Conservation (phyloP, 2,329 filamentous ascomycete species). For the Massarina eburnea region DNA sequence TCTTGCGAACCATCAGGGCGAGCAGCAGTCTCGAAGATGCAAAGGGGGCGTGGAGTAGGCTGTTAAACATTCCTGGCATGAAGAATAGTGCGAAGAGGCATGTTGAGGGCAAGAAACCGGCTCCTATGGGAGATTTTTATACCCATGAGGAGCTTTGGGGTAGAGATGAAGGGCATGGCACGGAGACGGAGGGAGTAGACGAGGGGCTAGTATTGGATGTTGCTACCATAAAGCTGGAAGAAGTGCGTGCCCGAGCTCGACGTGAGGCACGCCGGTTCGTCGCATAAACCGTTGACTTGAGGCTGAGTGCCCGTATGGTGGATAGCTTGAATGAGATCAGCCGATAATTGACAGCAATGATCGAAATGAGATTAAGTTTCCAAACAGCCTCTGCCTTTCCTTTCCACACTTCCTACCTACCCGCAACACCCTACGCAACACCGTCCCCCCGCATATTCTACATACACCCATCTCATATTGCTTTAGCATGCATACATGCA, state of each 20-base stretch:
- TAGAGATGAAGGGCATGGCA: background rate
- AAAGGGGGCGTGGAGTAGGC: conserved; percentile 33
- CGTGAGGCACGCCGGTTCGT: background rate
- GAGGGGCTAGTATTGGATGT: background rate
- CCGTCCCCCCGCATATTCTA: background rate
- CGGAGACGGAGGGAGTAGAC: background rate
- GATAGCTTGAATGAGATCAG: no score
- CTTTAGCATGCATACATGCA: conserved; percentile 4
- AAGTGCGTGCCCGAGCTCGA: background rate
- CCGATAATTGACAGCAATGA: background rate
- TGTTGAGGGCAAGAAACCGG: conserved; percentile 8
- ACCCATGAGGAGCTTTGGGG: conserved; percentile 36
- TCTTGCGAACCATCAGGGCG: conserved; percentile 40
- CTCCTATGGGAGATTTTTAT: conserved; percentile 19
- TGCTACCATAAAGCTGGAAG: background rate
- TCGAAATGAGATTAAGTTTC: background rate
- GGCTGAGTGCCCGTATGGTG: background rate
- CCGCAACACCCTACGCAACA: background rate
- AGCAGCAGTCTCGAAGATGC: conserved; percentile 34
- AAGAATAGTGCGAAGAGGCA: conserved; percentile 2
- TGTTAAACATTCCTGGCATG: conserved; percentile 37
- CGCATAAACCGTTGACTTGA: background rate
- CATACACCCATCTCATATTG: background rate
- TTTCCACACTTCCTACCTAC: background rate
- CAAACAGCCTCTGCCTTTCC: background rate